Evolutionary conservation across 257 asterid genomes (phyloP).

Genomic region (Ligustrum vulgare): DNA sequence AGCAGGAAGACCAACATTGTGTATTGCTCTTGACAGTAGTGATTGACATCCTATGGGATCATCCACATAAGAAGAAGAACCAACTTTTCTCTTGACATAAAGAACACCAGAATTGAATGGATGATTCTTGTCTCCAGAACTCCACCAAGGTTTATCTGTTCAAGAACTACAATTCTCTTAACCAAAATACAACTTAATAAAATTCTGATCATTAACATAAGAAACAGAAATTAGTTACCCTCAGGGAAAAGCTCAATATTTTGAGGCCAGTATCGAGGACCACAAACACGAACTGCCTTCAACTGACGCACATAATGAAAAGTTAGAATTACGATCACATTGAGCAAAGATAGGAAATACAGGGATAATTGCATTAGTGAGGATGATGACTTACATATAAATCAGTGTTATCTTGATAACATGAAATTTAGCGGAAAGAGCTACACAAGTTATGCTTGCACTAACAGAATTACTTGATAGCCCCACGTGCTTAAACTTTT

Average conservation of each 20-base stretch:
- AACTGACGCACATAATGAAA: constrained; percentile 51
- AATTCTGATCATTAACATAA: constrained; percentile 14
- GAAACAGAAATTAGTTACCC: constrained; percentile 44
- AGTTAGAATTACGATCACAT: constrained; percentile 16
- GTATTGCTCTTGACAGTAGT: constrained; percentile 89
- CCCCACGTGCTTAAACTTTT: not conserved
- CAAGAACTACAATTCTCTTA: constrained; percentile 24
- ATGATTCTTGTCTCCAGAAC: constrained; percentile 69
- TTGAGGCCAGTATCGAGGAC: constrained; percentile 99
- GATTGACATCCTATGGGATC: constrained; percentile 98
- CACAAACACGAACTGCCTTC: constrained; percentile 93
- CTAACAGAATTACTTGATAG: not conserved
- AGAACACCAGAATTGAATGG: constrained; percentile 88
- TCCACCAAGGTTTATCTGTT: constrained; percentile 96
- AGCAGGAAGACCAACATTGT: constrained; percentile 56
- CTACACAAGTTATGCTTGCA: not conserved
- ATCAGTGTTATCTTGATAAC: not conserved
- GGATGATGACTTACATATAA: not conserved
- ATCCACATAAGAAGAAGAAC: constrained; percentile 92
- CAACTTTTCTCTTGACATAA: constrained; percentile 91
- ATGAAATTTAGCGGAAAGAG: not conserved
- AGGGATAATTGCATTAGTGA: not conserved
- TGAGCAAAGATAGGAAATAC: not conserved
- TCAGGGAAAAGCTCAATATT: constrained; percentile 76
- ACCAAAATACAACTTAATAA: constrained; percentile 18